Conservation (phyloP, 2,329 filamentous ascomycete species). For the Nigrograna mackinnonii region DNA sequence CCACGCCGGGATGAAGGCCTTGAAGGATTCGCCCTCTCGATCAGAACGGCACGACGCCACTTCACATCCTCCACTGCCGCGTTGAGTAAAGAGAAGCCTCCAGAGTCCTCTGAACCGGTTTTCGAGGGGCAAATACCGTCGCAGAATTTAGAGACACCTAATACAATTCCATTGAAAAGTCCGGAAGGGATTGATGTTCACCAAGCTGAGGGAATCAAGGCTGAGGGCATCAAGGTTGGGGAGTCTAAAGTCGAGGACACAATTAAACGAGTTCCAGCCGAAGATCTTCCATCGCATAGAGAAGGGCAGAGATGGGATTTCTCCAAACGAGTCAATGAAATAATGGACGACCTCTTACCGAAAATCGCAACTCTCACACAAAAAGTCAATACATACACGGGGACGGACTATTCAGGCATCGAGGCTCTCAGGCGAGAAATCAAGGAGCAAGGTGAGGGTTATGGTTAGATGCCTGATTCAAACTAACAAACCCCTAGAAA, state of each 20-base stretch:
- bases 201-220: too few species aligned
- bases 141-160: slow-evolving; percentile 25
- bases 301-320: slow-evolving; percentile 59
- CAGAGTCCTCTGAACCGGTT: background rate
- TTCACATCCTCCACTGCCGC: too few species aligned
- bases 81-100: too few species aligned
- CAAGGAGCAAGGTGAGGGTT: slow-evolving; percentile 59
- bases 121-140: background rate
- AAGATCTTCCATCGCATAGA: slow-evolving; percentile 56
- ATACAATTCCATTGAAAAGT: too few species aligned
- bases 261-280: slow-evolving; percentile 37
- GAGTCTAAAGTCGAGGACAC: slow-evolving; percentile 23
- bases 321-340: slow-evolving; percentile 64
- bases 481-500: slow-evolving; percentile 45
- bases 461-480: slow-evolving; percentile 2
- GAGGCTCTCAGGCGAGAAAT: slow-evolving; percentile 83
- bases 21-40: too few species aligned
- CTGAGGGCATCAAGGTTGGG: too few species aligned
- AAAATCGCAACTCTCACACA: slow-evolving; percentile 85
- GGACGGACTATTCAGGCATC: slow-evolving; percentile 82
- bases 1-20: too few species aligned
- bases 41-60: too few species aligned
- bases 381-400: slow-evolving; percentile 90
- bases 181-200: too few species aligned
- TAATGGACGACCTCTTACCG: slow-evolving; percentile 89